Base-by-base conservation (phyloP, 306 rosid genomes). In the Lupinus albus region DNA sequence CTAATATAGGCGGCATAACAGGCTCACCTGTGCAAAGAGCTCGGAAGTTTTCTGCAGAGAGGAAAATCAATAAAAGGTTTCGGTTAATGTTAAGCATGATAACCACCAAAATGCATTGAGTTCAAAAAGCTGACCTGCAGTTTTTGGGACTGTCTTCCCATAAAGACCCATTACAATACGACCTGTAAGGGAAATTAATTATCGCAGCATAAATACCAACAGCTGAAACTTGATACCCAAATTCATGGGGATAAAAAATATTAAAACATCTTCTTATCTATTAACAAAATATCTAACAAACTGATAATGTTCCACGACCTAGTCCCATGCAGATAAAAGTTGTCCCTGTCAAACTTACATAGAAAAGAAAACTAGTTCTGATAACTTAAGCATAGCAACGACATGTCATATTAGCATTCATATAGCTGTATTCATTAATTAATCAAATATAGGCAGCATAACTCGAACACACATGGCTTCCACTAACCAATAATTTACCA, bases 91-190 rank as follows among this genome's bases (percentile, higher is more conserved):
- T 55, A 70, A 75, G 5, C 41, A 48, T 64, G 35, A 53, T 17
- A 45, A 60, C 51, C 58, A 72, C 3, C 41, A 61, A 61, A 20
- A 33, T 25, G 30, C 16, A 7, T 36, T 39, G 30, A 8, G 54
- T 33, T 69, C 0, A 36, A 2, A 30, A 74, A 68, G 61, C 80
- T 32, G 63, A 93, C 99, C 99, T 64, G 76, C 96, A 8, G 99
- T 93, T 82, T 93, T 90, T n/a, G 99, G 97, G 69, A 93, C 99
- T 7, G 97, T 28, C 86, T 90, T 93, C 62, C 99, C 99, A 15
- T 18, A 93, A 15, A 93, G 92, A 46, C 99, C 99, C 2, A 93
- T 88, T 11, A 77, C 91, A 73, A 93, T 18, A 36, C 97, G 99
- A 67, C 99, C 99, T 93, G 92, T 3, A 25, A 25, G 83, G 83